Conservation (phyloP, 495 filamentous ascomycete genomes). For the Aspergillus avenaceus region DNA sequence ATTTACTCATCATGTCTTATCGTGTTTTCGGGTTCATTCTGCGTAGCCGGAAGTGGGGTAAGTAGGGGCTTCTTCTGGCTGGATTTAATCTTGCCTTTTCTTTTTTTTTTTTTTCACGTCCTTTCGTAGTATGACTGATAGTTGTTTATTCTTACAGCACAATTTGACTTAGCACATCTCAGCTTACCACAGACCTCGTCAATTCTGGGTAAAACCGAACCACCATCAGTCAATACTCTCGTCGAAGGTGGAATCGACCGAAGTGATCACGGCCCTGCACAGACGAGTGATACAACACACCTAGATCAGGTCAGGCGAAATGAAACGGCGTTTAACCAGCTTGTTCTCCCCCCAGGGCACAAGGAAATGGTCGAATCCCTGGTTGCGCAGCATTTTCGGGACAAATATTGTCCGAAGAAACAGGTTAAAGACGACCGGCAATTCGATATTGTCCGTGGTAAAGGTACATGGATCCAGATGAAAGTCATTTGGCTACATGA, state of each 20-base stretch:
- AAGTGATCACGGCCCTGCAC: conserved; percentile 12
- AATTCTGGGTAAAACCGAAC: too few species aligned
- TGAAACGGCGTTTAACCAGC: conserved; percentile 27
- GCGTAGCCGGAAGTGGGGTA: conserved; percentile 38
- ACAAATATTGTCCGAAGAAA: conserved; percentile 24
- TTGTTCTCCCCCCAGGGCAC: conserved; percentile 31
- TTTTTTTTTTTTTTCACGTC: too few species aligned
- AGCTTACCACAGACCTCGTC: too few species aligned
- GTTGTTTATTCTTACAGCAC: too few species aligned
- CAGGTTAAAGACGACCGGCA: conserved; percentile 15
- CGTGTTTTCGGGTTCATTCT: conserved; percentile 41
- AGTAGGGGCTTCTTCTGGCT: conserved; percentile 3
- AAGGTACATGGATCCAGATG: conserved; percentile 34
- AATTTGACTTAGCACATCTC: too few species aligned
- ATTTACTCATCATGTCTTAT: conserved; percentile 36
- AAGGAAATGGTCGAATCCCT: conserved; percentile 32
- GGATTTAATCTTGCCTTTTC: too few species aligned
- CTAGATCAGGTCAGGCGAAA: conserved; percentile 7
- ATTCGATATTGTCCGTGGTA: conserved; percentile 41
- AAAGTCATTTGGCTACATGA: too few species aligned
- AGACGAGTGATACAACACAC: conserved; percentile 18
- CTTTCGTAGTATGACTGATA: too few species aligned
- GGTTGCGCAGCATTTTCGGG: conserved; percentile 35
- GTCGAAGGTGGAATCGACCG: too few species aligned
- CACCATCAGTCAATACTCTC: too few species aligned